These are phyloP conservation scores for Sisymbrium altissimum DNA, from an alignment of 345 rosid genomes.

Conservation along the genomic window DNA sequence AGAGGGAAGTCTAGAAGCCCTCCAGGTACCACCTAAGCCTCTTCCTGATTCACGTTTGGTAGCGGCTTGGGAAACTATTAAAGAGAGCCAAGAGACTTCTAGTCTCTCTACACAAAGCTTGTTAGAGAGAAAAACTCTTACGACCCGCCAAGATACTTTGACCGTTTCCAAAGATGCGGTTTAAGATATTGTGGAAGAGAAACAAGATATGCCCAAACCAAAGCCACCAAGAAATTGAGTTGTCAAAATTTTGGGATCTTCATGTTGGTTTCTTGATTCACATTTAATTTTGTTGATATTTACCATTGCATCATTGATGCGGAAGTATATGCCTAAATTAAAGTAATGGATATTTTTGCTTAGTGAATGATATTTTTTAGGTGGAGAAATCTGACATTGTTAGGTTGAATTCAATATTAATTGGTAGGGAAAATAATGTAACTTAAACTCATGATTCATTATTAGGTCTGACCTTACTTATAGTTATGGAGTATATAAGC, in stretches of 20 bases:
- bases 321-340: no score
- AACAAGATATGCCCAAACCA: neutral
- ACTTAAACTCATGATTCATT: no score
- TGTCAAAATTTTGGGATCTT: neutral
- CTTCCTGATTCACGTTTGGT: neutral
- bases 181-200: neutral
- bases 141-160: neutral
- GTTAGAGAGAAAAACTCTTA: neutral
- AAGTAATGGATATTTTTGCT: no score
- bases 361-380: no score
- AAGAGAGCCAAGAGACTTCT: neutral
- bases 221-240: neutral
- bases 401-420: no score
- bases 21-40: constrained; percentile 40
- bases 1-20: constrained; percentile 29
- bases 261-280: neutral
- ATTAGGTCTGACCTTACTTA: no score
- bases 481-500: no score
- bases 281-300: neutral
- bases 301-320: neutral
- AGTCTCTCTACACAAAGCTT: neutral
- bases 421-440: no score
- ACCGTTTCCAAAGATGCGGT: neutral
- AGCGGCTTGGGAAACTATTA: neutral
- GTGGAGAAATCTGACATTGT: no score